Evolutionary conservation across 2,329 filamentous ascomycete species (phyloP), one percentile per base, ranked within the genome.

Genomic region (Fusarium tupiense): DNA sequence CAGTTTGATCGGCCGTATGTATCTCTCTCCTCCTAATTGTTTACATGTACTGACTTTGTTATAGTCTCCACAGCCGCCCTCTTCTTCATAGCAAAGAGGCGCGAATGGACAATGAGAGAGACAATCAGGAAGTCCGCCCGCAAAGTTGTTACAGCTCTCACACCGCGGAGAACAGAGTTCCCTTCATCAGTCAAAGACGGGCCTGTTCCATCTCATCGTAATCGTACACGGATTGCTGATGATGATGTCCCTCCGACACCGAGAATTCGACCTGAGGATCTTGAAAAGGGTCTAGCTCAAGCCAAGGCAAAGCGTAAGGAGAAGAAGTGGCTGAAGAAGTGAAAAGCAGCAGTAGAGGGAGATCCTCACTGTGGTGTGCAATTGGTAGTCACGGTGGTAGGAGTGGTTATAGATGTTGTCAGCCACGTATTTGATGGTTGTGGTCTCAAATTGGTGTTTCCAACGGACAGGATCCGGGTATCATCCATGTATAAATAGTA

Each of bases 71-170:
- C 88, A 40, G 89, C 91, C 6, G 84, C 90, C 6, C 89, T 96
- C 35, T 97, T 93, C 84, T 94, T 92, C 81, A 81, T 96, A 43
- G 93, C 94, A 63, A 96, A 96, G 86, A 95, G 94, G 84, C 90
- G 91, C 53, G 93, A 95, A 82, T 96, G 94, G 94, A 93, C 91
- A 74, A 86, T 96, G 75, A 90, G 91, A 67, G 90, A 93, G 80
- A 92, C 88, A 37, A 86, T 97, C 65, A 89, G 91, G 63, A 90
- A 89, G 73, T 95, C 93, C 4, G 90, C 90, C 38, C 87, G 86
- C 71, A 90, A 86, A 78, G 89, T 92, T 35, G 89, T 88, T 49
- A 88, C 86, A 8, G 90, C 87, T 10, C 85, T 92, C 63, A 92
- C 90, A n/a, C 90, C 90, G 11, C 84, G 90, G 54, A 86, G 90